Evolutionary conservation across 2,329 filamentous ascomycete species (phyloP), one percentile per base, ranked within the genome.

Genomic region (Calonectria fujianensis): DNA sequence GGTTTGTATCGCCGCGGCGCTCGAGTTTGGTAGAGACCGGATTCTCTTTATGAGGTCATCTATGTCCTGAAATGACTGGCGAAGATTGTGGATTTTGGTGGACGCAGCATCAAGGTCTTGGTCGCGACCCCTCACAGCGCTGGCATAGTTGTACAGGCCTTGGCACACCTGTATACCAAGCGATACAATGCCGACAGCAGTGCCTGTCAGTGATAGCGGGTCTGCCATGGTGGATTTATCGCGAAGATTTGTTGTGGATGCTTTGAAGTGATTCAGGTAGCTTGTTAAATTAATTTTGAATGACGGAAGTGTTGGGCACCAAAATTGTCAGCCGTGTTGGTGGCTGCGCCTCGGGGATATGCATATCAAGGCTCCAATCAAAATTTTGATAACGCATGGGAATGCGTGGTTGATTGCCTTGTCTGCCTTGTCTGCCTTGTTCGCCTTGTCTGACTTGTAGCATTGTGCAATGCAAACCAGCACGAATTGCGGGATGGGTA

Each of bases 161-260:
- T 67, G 69, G 24, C 61, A 50, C 16, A 67, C 69, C 31, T 72
- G 63, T 39, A 72, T 59, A 2, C 69, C 69, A 3, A 72, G 27
- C 10, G 69, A 72, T 14, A 66, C 37, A 16, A 72, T 45, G 29
- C 69, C 69, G 24, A 59, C 50, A n/a, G 69, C 69, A n/a, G 61
- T 72, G 14, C 61, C 69, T 31, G 51, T 37, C 24, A 72, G 29
- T 9, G 50, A 66, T 13, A 72, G 14, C 10, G 69, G 69, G 32
- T 72, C 63, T 27, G 69, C 41, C 69, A 72, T 72, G 37, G 16
- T n/a, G 13, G n/a, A 8, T 16, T 32, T 20, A 20, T 32, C 4
- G 24, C 27, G 27, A 48, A 2, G 20, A 16, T 3, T 9, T 24
- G 16, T 3, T 32, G 39, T 61, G 39, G 11, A 18, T 32, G 27